phyloP scores from a whole-genome alignment of 2,329 filamentous ascomycete species.

The Phialophora tarda region DNA sequence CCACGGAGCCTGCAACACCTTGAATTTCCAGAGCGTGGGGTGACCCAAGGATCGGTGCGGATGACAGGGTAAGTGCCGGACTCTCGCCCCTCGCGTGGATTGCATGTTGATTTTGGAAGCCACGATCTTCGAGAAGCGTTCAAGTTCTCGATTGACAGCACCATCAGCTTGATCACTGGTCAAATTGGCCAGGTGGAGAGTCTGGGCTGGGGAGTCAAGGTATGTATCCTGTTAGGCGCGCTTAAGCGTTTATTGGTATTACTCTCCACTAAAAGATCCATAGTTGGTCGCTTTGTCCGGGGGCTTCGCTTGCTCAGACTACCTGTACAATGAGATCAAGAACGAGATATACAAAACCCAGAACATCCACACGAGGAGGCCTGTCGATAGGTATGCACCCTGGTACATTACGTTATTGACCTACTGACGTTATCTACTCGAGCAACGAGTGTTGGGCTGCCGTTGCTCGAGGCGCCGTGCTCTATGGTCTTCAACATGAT shows the following conservation, averaged over 20 bases:
- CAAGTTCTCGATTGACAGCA: slow-evolving; percentile 1
- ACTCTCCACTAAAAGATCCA: not conserved
- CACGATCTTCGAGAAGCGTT: slow-evolving; percentile 1
- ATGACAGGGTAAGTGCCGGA: slow-evolving; percentile 2
- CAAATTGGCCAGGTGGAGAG: slow-evolving; percentile 7
- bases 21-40: not conserved
- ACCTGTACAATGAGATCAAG: not conserved
- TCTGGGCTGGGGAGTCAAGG: not conserved
- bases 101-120: not conserved
- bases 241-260: not conserved
- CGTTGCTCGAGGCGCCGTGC: slow-evolving; percentile 7
- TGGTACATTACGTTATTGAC: no score
- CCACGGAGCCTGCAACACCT: not conserved
- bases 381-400: not conserved
- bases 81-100: not conserved
- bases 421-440: not conserved
- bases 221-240: not conserved
- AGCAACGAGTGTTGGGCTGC: slow-evolving; percentile 1
- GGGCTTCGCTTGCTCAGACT: slow-evolving; percentile 5
- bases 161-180: not conserved
- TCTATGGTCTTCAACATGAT: not conserved
- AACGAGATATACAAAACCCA: not conserved
- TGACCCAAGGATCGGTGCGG: not conserved
- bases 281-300: not conserved
- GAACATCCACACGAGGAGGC: not conserved